These are phyloP conservation scores for Crepidotus variabilis DNA, from an alignment of 768 basidiomycete species.

Conservation along the genomic window DNA sequence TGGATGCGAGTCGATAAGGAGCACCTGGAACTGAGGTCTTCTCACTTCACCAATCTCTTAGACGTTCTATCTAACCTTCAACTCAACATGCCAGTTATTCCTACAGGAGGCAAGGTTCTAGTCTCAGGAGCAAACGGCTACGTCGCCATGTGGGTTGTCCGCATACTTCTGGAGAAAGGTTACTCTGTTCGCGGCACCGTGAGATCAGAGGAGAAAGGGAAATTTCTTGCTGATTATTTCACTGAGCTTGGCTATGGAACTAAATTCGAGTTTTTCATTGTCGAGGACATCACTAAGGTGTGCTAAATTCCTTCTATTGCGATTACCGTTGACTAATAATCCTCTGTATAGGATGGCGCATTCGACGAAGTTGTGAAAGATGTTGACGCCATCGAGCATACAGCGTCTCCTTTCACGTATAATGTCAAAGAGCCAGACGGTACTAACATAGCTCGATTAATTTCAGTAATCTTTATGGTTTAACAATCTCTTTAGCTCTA, in stretches of 20 bases:
- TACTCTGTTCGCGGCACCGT: constrained; percentile 65
- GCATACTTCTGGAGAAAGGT: constrained; percentile 53
- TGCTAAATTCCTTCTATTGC: neutral
- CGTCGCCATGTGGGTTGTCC: constrained; percentile 54
- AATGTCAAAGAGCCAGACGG: too few species aligned
- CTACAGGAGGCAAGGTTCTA: constrained; percentile 32
- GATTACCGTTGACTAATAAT: neutral
- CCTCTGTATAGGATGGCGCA: constrained; percentile 46
- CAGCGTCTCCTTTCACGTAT: constrained; percentile 52
- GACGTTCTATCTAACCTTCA: too few species aligned
- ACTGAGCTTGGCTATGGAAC: constrained; percentile 33
- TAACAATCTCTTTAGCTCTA: too few species aligned
- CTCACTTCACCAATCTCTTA: too few species aligned
- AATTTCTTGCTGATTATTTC: constrained; percentile 48
- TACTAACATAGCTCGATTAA: too few species aligned
- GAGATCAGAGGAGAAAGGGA: constrained; percentile 53
- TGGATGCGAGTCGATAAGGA: too few species aligned
- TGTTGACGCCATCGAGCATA: constrained; percentile 69
- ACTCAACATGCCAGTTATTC: constrained; percentile 22
- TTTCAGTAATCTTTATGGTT: too few species aligned
- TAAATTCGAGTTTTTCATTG: constrained; percentile 60
- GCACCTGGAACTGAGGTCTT: too few species aligned
- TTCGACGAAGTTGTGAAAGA: constrained; percentile 79
- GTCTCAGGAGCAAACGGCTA: constrained; percentile 59
- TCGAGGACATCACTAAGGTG: constrained; percentile 57